phyloP scores from a whole-genome alignment of 768 basidiomycete genomes.

The Boletus rubroflammeus region DNA sequence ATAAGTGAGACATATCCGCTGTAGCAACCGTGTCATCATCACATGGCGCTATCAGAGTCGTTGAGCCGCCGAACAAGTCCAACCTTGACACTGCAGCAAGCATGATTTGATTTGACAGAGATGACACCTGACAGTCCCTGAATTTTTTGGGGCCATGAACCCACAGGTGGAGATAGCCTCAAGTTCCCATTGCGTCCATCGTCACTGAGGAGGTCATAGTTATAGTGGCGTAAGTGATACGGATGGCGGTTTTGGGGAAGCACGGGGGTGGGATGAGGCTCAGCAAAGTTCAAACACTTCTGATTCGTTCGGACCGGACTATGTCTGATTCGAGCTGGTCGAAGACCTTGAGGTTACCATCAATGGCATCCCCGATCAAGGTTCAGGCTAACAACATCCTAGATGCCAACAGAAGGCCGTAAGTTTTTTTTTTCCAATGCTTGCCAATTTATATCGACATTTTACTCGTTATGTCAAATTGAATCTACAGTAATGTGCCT shows the following conservation, averaged over 20 bases:
- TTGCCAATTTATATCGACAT: not conserved
- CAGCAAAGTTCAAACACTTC: not conserved
- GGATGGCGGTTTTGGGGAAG: not conserved
- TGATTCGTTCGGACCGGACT: not conserved
- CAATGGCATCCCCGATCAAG: constrained; percentile 12
- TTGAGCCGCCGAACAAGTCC: not conserved
- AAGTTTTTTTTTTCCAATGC: constrained; percentile 9
- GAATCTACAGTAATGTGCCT: constrained; percentile 21
- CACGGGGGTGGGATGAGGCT: not conserved
- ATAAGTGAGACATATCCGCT: not conserved
- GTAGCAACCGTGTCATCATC: not conserved
- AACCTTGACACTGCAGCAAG: not conserved
- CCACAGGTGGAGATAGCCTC: not conserved
- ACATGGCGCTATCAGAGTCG: not conserved
- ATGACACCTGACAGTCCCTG: not conserved
- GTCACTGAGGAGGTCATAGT: not conserved
- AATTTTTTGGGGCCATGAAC: not conserved
- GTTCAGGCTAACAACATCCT: constrained; percentile 4
- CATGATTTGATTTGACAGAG: not conserved
- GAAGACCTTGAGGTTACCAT: constrained; percentile 4
- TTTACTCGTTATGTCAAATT: not conserved
- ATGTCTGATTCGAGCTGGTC: not conserved
- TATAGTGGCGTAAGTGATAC: not conserved
- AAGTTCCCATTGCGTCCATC: not conserved
- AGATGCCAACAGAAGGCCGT: constrained; percentile 6